Evolutionary conservation across 805 yeast genomes (phyloP), one percentile per base, ranked within the genome.

Genomic region (Priceomyces haplophilus): DNA sequence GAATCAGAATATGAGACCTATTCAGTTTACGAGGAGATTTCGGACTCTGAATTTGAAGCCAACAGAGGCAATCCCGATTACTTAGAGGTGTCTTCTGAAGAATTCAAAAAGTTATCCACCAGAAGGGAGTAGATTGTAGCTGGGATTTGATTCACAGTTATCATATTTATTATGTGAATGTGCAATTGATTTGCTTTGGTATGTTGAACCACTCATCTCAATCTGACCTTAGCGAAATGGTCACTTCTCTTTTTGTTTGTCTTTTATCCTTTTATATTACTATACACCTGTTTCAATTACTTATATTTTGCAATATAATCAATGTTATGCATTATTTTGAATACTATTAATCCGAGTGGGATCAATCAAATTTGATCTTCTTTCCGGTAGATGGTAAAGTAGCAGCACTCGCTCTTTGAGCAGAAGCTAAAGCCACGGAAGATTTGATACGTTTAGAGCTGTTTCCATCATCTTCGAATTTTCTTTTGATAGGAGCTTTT

Each of bases 351-450:
- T 32, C 17, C 20, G 6, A 20, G 17, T 15, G 11, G 23, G 10
- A 29, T 48, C 61, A 78, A 52, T 83, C 84, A 58, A 88, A 88
- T 4, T 78, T 83, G 32, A 76, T 73, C 61, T 89, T 91, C 66
- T 87, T 90, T 61, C 98, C 98, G n/a, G 82, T 73, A 1, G 97
- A 85, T 38, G 87, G 80, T 21, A 89, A 95, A 58, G 91, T 87
- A 4, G 95, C 90, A 15, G 88, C 88, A 55, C 87, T 83, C 7
- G 82, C 95, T 69, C 98, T 81, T 66, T 79, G 95, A 3, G 98
- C 97, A 12, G 73, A 72, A 1, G 96, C 91, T 53, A 91, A 73
- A 0, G 96, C 96, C 34, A 87, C 78, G 36, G 97, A 90, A 7
- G 97, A 83, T 50, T 77, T 80, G 43, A 76, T 59, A 64, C 89